phyloP scores from a whole-genome alignment of 306 rosid genomes.

The Trifolium pratense region DNA sequence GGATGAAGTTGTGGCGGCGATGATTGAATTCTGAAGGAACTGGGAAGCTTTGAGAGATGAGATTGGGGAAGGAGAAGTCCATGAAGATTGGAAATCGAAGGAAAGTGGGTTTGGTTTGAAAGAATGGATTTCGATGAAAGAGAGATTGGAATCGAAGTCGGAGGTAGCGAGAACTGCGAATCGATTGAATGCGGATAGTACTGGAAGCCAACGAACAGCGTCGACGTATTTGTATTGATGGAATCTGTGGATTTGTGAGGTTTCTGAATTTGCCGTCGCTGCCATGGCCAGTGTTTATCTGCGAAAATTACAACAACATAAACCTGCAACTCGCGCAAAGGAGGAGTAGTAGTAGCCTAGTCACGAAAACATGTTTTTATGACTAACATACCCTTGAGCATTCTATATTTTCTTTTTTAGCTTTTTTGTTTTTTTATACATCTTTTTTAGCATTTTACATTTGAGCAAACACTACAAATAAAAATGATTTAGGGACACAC shows the following conservation, averaged over 20 bases:
- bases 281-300: constrained; percentile 61
- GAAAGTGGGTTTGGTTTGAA: constrained; percentile 48
- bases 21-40: constrained; percentile 57
- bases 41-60: constrained; percentile 68
- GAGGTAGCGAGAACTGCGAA: constrained; percentile 66
- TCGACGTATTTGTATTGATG: constrained; percentile 75
- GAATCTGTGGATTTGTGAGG: constrained; percentile 56
- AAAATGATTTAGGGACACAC: too few relatives aligned
- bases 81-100: constrained; percentile 56
- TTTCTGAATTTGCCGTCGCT: constrained; percentile 41
- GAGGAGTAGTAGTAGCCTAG: background rate
- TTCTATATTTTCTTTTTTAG: background rate
- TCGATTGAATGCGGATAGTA: constrained; percentile 64
- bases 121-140: constrained; percentile 65
- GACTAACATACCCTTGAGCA: constrained; percentile 19
- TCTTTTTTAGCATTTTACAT: too few relatives aligned
- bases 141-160: constrained; percentile 62
- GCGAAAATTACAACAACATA: background rate
- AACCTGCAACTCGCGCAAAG: constrained; percentile 5
- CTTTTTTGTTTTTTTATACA: too few relatives aligned
- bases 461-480: too few relatives aligned
- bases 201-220: constrained; percentile 90
- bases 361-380: background rate
- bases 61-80: constrained; percentile 65
- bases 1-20: constrained; percentile 60